phyloP scores from a whole-genome alignment of 345 rosid genomes.

The Euclidium syriacum region DNA sequence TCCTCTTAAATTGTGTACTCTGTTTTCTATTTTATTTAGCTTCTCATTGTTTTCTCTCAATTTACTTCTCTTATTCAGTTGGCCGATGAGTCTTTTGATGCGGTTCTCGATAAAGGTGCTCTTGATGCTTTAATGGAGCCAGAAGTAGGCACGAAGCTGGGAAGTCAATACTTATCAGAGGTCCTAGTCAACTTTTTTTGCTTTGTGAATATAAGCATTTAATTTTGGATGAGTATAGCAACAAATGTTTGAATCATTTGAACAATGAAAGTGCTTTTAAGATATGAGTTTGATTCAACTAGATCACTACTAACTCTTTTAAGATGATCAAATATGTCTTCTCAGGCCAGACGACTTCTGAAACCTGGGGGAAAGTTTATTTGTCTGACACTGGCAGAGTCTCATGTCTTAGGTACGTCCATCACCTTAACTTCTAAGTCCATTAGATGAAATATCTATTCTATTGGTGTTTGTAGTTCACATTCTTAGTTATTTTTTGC shows the following conservation, averaged over 20 bases:
- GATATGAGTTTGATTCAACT: not conserved
- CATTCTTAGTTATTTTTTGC: slow-evolving; percentile 18
- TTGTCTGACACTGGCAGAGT: slow-evolving; percentile 82
- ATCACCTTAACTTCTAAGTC: not conserved
- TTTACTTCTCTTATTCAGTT: slow-evolving; percentile 38
- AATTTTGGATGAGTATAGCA: not conserved
- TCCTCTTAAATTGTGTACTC: not conserved
- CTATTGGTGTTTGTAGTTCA: slow-evolving; percentile 3
- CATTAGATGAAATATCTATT: not conserved
- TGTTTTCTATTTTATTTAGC: not conserved
- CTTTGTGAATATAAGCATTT: too few species aligned
- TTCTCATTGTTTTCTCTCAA: not conserved
- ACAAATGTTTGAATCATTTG: not conserved
- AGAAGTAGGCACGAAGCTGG: slow-evolving; percentile 64
- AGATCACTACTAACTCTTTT: not conserved
- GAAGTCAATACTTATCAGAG: slow-evolving; percentile 76
- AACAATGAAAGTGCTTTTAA: not conserved
- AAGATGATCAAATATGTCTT: not conserved
- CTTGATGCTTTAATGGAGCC: slow-evolving; percentile 99
- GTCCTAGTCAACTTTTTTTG: slow-evolving; percentile 26
- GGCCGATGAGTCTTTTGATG: slow-evolving; percentile 49
- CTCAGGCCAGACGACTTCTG: slow-evolving; percentile 75
- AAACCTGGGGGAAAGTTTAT: slow-evolving; percentile 70
- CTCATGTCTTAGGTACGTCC: slow-evolving; percentile 76
- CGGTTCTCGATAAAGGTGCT: slow-evolving; percentile 89